phyloP scores from a whole-genome alignment of 108 stramenopile species.

The Pseudonitzschia delicatissima region DNA sequence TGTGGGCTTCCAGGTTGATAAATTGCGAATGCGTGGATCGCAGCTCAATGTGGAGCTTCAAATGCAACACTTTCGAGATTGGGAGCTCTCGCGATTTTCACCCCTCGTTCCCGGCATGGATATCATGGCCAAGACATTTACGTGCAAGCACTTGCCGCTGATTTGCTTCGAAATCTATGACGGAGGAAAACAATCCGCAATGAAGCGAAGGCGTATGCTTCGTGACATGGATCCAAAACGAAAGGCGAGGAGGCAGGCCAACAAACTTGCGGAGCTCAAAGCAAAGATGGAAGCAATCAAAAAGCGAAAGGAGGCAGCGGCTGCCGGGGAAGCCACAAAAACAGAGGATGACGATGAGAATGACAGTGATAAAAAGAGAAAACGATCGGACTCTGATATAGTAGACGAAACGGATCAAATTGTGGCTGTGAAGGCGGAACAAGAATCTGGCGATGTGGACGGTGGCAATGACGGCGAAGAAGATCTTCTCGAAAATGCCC shows the following conservation, averaged over 20 bases:
- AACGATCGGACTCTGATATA: constrained; percentile 28
- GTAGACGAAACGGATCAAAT: constrained; percentile 36
- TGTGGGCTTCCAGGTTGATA: constrained; percentile 79
- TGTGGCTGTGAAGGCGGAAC: constrained; percentile 36
- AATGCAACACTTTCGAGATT: constrained; percentile 81
- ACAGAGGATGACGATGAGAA: constrained; percentile 22
- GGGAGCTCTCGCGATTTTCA: constrained; percentile 71
- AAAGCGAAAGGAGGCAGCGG: constrained; percentile 49
- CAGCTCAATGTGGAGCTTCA: constrained; percentile 81
- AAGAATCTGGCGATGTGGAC: constrained; percentile 22
- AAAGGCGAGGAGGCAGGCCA: constrained; percentile 56
- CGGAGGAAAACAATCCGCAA: constrained; percentile 77
- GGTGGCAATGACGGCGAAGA: constrained; percentile 37
- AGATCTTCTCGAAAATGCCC: constrained; percentile 67
- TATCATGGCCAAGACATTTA: constrained; percentile 67
- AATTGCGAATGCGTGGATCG: constrained; percentile 77
- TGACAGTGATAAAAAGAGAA: constrained; percentile 31
- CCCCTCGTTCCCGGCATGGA: constrained; percentile 81
- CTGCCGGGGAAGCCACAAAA: neutral
- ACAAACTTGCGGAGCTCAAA: constrained; percentile 63
- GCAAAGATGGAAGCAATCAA: constrained; percentile 79
- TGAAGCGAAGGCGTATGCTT: constrained; percentile 76
- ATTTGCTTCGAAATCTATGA: constrained; percentile 83
- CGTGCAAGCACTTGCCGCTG: constrained; percentile 70
- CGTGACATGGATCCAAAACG: constrained; percentile 73